Base-by-base conservation (phyloP, 164 flowering plant genomes). In the Hamamelis virginiana region DNA sequence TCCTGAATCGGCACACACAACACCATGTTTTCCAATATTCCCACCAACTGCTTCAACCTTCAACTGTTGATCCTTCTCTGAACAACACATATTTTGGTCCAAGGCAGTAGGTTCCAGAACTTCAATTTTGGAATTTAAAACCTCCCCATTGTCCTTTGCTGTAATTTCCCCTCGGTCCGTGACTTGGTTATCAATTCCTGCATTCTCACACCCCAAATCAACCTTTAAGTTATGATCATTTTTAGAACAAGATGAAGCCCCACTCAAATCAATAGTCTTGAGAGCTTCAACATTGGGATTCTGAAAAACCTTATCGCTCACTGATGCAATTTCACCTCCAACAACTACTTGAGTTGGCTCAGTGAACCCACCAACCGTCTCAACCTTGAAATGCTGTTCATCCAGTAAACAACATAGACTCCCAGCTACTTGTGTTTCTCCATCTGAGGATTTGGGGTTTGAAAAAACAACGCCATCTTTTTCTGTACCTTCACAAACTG, bases 331-430 rank as follows among this genome's bases (percentile, higher is more conserved):
- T 50, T 45, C 51, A 28, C 50, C 69, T 26, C 38, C 76, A 56
- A 56, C 56, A 21, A 44, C 62, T 56, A 28, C 66, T 44, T 65
- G 66, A 66, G 66, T 64, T 43, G 61, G 62, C 21, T 70, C 59
- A 67, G 64, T 55, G 63, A 59, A 55, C 11, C 47, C 67, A 22
- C 25, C 58, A 8, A 26, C 19, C n/a, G n/a, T 52, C 44, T 66
- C 68, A 48, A 38, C 23, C 55, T 62, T 56, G 3, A 9, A 46
- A 56, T 18, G 63, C 71, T 61, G 66, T 33, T n/a, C n/a, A n/a
- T n/a, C n/a, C n/a, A n/a, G n/a, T n/a, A n/a, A n/a, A n/a, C n/a
- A n/a, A n/a, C n/a, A n/a, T n/a, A n/a, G n/a, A n/a, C n/a, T n/a
- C n/a, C n/a, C n/a, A n/a, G n/a, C n/a, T n/a, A n/a, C n/a, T n/a